Base-by-base conservation (phyloP, 2,329 filamentous ascomycete genomes). In the Fusarium cyanostomum region DNA sequence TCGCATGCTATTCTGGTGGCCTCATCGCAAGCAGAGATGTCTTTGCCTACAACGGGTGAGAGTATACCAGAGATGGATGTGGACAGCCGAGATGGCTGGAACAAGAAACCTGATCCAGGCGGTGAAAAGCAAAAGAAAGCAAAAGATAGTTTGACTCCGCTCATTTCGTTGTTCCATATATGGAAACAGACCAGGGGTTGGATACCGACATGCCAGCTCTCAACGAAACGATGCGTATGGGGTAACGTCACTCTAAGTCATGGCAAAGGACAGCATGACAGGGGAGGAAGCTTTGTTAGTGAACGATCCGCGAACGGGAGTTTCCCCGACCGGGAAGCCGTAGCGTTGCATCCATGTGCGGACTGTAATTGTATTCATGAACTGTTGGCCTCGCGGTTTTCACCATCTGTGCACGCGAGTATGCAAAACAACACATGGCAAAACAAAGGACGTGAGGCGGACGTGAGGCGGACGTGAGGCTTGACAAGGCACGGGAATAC, bases 241-340 rank as follows among this genome's bases (percentile, higher is more conserved):
- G 55, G 61, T 60, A 64, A 64, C 61, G 59, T 64, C 61, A 64
- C 59, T 49, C 38, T 37, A 64, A 56, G 60, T 64, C 55, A 64
- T 60, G 55, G 41, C 24, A 59, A 37, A 56, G 27, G 24, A 42
- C 16, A 58, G 27, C 30, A 46, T 39, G 44, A 49, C 51, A 59
- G 41, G 55, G 41, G 45, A 21, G 33, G 7, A 38, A 2, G 31
- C 16, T 30, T 39, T 58, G 41, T 28, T 42, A 37, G 30, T 24
- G 48, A 34, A 24, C 31, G 42, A 48, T 58, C 44, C 28, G 24
- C 39, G 24, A 50, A 49, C 34, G 39, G 56, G 30, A 44, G 37
- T 18, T 45, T 61, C 16, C 33, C 55, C 49, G 35, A 50, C 37
- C 24, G 30, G 38, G 48, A 24, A 30, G 35, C 28, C 18, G 27